Evolutionary conservation across 176 grass and related monocot genomes (phyloP), one percentile per base, ranked within the genome.

Genomic region (Oryza rufipogon): DNA sequence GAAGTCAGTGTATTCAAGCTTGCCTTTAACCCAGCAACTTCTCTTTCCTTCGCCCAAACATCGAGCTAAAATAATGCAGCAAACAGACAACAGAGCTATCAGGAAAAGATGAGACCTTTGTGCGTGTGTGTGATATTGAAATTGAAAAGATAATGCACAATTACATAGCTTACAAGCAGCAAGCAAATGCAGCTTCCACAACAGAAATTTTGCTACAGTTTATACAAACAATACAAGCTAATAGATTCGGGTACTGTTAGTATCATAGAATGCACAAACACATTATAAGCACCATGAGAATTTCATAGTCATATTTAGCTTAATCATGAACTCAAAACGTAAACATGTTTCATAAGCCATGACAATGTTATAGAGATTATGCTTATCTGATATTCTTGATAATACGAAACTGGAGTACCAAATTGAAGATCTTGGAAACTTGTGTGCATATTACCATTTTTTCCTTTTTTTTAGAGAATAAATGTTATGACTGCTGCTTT

Each of bases 11-110:
- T 98, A 83, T 77, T 93, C 74, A 98, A 92, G 83, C 96, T 98
- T 71, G 91, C 96, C 71, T 94, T 92, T 75, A 98, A 84, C 73
- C 96, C 96, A 39, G 91, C 89, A 89, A 98, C 96, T 84, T 98
- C 96, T 90, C 96, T 98, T 92, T 98, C 96, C 83, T 91, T 98
- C 73, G 89, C 68, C 90, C 91, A 92, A 51, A 98, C 96, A 11
- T 98, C 96, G 34, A 98, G 88, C 96, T 98, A 80, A 87, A 81
- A 85, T 74, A 64, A 76, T 33, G 38, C 70, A 60, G 51, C 46
- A 17, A 38, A 74, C 34, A 47, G 19, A 60, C 6, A 23, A 63
- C 7, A 63, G 58, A 63, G 9, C 39, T 73, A 74, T 86, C 30
- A 88, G 75, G 22, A 86, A 85, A 83, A 86, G 45, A 46, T 42